Conservation (phyloP, 202 grass and related monocot genomes). For the Panicum virgatum region DNA sequence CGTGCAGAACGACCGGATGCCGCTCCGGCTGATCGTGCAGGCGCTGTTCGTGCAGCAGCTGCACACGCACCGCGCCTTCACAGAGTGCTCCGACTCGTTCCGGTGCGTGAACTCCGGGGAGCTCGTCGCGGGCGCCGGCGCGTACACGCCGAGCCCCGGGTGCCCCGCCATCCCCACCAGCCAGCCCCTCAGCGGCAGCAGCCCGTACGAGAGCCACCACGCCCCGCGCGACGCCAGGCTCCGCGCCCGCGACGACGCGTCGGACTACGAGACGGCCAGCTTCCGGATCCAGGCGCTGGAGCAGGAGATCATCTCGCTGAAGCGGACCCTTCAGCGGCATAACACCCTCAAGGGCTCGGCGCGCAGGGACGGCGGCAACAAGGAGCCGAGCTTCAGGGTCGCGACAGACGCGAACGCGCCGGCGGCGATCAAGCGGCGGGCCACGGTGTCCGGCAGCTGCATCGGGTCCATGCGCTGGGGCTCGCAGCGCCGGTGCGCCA, state of each 20-base stretch:
- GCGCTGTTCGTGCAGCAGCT: slow-evolving; percentile 91
- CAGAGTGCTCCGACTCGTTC: slow-evolving; percentile 82
- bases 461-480: slow-evolving; percentile 80
- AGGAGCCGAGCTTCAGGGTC: slow-evolving; percentile 52
- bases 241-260: slow-evolving; percentile 31
- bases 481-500: slow-evolving; percentile 71
- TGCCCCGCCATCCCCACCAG: slow-evolving; percentile 45
- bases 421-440: slow-evolving; percentile 40
- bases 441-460: slow-evolving; percentile 54
- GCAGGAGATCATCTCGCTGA: slow-evolving; percentile 76
- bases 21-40: slow-evolving; percentile 85
- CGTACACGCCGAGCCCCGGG: slow-evolving; percentile 60
- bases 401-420: slow-evolving; percentile 12
- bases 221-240: slow-evolving; percentile 18
- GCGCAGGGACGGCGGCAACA: slow-evolving; percentile 10
- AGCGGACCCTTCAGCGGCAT: slow-evolving; percentile 66
- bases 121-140: slow-evolving; percentile 45
- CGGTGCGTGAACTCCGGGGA: slow-evolving; percentile 56
- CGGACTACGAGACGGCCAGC: slow-evolving; percentile 73
- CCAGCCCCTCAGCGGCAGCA: slow-evolving; percentile 46
- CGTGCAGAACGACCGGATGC: slow-evolving; percentile 92
- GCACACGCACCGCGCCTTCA: slow-evolving; percentile 78
- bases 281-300: slow-evolving; percentile 86
- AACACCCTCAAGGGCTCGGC: slow-evolving; percentile 46
- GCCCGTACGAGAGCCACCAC: slow-evolving; percentile 30